phyloP scores from a whole-genome alignment of 345 rosid species.

The Sisymbrium irio region DNA sequence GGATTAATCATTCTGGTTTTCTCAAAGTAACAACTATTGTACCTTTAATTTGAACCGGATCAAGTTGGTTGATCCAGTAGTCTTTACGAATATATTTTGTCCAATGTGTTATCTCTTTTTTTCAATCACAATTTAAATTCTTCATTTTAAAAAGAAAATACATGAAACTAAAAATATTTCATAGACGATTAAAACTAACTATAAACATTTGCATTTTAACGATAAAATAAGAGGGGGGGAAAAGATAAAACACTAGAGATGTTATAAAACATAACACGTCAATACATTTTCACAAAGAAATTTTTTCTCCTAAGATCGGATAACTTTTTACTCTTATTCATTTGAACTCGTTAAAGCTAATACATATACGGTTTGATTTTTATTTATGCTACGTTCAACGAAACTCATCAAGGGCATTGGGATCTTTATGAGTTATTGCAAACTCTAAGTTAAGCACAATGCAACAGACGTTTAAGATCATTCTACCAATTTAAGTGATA shows the following conservation, averaged over 20 bases:
- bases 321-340: background rate
- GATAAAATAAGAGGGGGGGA: too few relatives aligned
- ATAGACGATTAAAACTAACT: too few relatives aligned
- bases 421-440: background rate
- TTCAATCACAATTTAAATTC: too few relatives aligned
- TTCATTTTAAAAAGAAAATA: too few relatives aligned
- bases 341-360: background rate
- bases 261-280: background rate
- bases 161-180: too few relatives aligned
- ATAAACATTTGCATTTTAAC: too few relatives aligned
- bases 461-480: background rate
- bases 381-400: background rate
- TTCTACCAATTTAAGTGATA: background rate
- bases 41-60: background rate
- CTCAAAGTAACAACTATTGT: background rate
- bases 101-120: too few relatives aligned
- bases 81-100: too few relatives aligned
- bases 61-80: too few relatives aligned
- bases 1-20: too few relatives aligned
- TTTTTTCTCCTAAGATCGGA: background rate
- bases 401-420: background rate
- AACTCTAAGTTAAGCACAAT: background rate
- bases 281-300: background rate
- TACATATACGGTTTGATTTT: background rate
- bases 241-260: background rate